phyloP scores from a whole-genome alignment of 2,329 filamentous ascomycete genomes.

The Neopestalotiopsis rosae region DNA sequence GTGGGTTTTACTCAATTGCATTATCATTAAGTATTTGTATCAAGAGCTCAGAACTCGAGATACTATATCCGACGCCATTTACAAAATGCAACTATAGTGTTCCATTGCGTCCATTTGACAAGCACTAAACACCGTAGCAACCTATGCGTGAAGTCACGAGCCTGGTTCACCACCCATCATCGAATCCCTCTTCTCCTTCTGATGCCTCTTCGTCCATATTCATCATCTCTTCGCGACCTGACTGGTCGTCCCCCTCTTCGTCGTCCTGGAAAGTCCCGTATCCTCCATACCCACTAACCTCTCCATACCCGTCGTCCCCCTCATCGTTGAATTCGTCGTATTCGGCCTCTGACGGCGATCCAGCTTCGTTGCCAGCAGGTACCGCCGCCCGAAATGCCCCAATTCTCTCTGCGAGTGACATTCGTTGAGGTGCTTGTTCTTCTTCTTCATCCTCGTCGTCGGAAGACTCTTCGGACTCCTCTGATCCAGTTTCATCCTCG shows the following conservation, averaged over 20 bases:
- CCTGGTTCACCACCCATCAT: constrained; percentile 17
- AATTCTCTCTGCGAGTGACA: constrained; percentile 29
- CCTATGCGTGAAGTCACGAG: background rate
- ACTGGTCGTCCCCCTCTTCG: constrained; percentile 18
- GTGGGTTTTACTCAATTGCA: too few relatives aligned
- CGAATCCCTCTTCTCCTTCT: constrained; percentile 20
- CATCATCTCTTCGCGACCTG: constrained; percentile 12
- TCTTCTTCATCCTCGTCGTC: constrained; percentile 19
- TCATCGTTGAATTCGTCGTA: constrained; percentile 19
- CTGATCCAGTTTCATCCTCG: constrained; percentile 20
- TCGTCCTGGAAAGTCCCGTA: constrained; percentile 24
- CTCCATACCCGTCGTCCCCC: constrained; percentile 20
- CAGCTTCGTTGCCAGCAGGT: constrained; percentile 12
- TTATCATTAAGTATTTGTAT: background rate
- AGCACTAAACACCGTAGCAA: background rate
- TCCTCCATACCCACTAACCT: background rate
- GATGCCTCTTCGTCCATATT: constrained; percentile 21
- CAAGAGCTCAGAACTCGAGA: background rate
- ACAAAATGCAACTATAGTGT: background rate
- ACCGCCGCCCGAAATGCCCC: constrained; percentile 25
- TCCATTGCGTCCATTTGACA: background rate
- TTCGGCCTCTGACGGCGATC: constrained; percentile 11
- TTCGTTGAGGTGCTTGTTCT: constrained; percentile 15
- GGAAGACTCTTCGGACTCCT: constrained; percentile 24
- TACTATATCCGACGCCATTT: background rate